Base-by-base conservation (phyloP, 345 rosid species). In the Ailanthus altissimus region DNA sequence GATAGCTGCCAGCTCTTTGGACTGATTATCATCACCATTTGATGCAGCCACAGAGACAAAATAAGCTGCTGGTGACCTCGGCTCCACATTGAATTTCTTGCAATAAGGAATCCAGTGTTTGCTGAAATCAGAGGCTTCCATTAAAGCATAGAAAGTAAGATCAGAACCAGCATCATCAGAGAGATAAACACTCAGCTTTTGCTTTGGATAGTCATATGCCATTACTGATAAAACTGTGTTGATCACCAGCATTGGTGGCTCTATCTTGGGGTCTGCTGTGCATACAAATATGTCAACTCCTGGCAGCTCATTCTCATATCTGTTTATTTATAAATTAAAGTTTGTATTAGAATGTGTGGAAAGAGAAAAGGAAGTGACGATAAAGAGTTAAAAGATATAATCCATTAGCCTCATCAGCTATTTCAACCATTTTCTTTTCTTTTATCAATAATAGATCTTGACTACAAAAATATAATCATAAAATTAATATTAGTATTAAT, bases 91-190 rank as follows among this genome's bases (percentile, higher is more conserved):
- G 80, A 80, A 83, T 66, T 78, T 92, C 15, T 81, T 88, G 79
- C 92, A 89, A 21, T 75, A 92, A 2, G 90, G 92, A 53, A 93
- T 75, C 98, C 98, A 93, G 28, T 40, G 59, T 72, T 76, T 83
- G 21, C 90, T 75, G 75, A 90, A 92, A 20, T 67, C 50, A 36
- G 88, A 76, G 6, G 95, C 91, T 72, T 90, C 90, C 21, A 89
- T 9, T 50, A 89, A 77, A 16, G 95, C 90, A 67, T 84, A 89
- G 67, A 89, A 88, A 5, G 95, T 92, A 8, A 87, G 75, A n/a
- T 85, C 77, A 0, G 95, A 88, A 6, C 90, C 91, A 28, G 87
- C 95, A 36, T 91, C 97, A 23, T 93, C 98, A 1, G 95, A 90
- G 3, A 93, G 81, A 71, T 89, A 93, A 6, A 87, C 85, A 9